phyloP scores from a whole-genome alignment of 345 rosid species.

The Clarkia xantiana region DNA sequence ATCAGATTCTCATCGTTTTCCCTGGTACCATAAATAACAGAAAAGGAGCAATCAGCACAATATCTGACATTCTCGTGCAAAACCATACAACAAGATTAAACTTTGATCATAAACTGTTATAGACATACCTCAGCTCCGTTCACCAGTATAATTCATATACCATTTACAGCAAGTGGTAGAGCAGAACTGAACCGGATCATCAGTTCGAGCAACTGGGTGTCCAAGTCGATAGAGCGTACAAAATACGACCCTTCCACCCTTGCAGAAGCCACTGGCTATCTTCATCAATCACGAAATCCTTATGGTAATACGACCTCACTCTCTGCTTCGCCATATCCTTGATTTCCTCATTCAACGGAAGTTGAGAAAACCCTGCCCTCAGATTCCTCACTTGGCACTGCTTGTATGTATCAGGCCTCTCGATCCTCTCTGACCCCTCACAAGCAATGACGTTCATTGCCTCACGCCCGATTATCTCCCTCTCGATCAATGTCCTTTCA shows the following conservation, averaged over 20 bases:
- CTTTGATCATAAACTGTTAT: too few species aligned
- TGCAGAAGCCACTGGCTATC: constrained; percentile 36
- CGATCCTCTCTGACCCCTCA: constrained; percentile 41
- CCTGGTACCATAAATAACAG: too few species aligned
- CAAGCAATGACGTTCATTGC: constrained; percentile 41
- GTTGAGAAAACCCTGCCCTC: constrained; percentile 33
- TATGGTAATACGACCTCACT: constrained; percentile 24
- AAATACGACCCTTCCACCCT: constrained; percentile 48
- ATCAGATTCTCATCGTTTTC: too few species aligned
- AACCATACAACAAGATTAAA: too few species aligned
- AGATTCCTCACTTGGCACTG: constrained; percentile 30
- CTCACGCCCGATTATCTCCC: constrained; percentile 27
- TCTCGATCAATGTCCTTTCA: constrained; percentile 36
- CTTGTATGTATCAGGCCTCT: constrained; percentile 46
- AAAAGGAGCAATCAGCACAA: too few species aligned
- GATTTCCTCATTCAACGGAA: constrained; percentile 28
- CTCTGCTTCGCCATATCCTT: constrained; percentile 20
- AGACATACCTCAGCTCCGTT: too few species aligned
- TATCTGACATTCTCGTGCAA: too few species aligned
- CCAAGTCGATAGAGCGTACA: constrained; percentile 35
- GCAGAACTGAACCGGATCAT: too few species aligned
- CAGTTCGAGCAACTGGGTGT: constrained; percentile 10
- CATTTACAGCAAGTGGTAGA: too few species aligned
- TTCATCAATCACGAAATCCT: constrained; percentile 33
- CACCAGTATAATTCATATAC: too few species aligned